phyloP scores from a whole-genome alignment of 257 asterid species.

The Plantago elongata region DNA sequence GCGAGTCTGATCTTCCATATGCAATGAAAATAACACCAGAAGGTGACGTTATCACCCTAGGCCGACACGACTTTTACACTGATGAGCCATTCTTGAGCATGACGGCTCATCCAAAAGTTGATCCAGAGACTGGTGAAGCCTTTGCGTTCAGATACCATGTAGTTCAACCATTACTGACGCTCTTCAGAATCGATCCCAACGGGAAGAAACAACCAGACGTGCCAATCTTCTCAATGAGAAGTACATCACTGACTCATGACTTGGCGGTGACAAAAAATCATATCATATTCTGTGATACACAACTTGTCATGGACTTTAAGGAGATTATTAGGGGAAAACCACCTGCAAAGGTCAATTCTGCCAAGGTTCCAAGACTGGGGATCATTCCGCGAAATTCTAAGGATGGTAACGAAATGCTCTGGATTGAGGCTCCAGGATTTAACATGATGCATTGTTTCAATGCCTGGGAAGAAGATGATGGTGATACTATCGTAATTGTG shows the following conservation, averaged over 20 bases:
- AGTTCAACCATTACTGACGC: slow-evolving; percentile 40
- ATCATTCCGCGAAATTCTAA: slow-evolving; percentile 50
- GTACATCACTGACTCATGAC: slow-evolving; percentile 59
- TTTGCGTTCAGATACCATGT: too few species aligned
- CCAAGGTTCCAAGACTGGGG: slow-evolving; percentile 57
- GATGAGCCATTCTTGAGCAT: too few species aligned
- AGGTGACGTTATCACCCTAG: neutral
- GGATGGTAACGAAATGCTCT: slow-evolving; percentile 53
- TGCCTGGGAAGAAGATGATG: slow-evolving; percentile 76
- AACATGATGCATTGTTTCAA: slow-evolving; percentile 46
- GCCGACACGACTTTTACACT: too few species aligned
- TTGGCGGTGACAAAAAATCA: slow-evolving; percentile 59
- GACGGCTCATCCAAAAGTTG: too few species aligned
- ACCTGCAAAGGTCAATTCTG: slow-evolving; percentile 40
- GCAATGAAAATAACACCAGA: neutral
- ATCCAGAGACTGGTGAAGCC: too few species aligned
- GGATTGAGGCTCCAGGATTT: slow-evolving; percentile 65
- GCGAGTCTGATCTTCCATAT: slow-evolving; percentile 1
- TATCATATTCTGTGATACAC: slow-evolving; percentile 59
- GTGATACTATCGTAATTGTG: slow-evolving; percentile 47
- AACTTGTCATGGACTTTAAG: slow-evolving; percentile 48
- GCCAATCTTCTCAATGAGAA: slow-evolving; percentile 57
- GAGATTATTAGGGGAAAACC: slow-evolving; percentile 46
- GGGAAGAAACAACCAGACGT: slow-evolving; percentile 57
- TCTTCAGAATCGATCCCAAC: slow-evolving; percentile 35